Conservation (phyloP, 176 grass and related monocot species). For the Metroxylon sagu region DNA sequence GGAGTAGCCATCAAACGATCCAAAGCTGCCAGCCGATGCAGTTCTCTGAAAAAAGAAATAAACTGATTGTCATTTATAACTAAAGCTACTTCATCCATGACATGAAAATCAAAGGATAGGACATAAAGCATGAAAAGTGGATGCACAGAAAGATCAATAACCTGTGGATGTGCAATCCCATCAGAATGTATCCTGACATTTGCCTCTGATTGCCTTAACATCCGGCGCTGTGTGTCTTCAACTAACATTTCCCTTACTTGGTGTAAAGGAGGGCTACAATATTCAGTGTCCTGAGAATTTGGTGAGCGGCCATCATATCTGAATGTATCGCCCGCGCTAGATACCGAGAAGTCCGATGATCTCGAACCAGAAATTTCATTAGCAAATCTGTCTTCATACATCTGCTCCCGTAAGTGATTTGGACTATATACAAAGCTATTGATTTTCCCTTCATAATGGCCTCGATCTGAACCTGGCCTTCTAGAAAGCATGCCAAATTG, state of each 20-base stretch:
- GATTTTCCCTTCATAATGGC: conserved; percentile 58
- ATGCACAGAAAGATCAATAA: conserved; percentile 18
- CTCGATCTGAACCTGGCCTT: conserved; percentile 60
- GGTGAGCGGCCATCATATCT: conserved; percentile 65
- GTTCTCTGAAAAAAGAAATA: conserved; percentile 51
- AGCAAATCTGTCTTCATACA: conserved; percentile 71
- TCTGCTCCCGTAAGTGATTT: conserved; percentile 37
- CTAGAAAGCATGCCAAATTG: conserved; percentile 51
- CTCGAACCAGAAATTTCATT: conserved; percentile 84
- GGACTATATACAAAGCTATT: conserved; percentile 63
- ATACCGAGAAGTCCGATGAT: conserved; percentile 84
- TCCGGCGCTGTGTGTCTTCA: conserved; percentile 42
- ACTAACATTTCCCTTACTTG: conserved; percentile 41
- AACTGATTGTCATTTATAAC: no score
- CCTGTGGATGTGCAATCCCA: conserved; percentile 34
- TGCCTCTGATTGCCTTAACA: conserved; percentile 8
- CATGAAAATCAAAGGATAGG: no score
- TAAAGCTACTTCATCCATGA: no score
- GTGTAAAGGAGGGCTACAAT: conserved; percentile 43
- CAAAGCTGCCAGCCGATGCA: conserved; percentile 73
- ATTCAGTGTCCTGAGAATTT: conserved; percentile 64
- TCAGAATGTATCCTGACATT: conserved; percentile 27
- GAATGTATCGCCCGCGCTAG: conserved; percentile 56
- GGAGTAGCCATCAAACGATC: conserved; percentile 36
- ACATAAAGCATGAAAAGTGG: neutral